Percentiles rank a stretch among this genome's conserved stretches.
These are phyloP conservation scores for Oryza coarctata DNA, from an alignment of 176 grass and related monocot genomes.

Conservation along the genomic window DNA sequence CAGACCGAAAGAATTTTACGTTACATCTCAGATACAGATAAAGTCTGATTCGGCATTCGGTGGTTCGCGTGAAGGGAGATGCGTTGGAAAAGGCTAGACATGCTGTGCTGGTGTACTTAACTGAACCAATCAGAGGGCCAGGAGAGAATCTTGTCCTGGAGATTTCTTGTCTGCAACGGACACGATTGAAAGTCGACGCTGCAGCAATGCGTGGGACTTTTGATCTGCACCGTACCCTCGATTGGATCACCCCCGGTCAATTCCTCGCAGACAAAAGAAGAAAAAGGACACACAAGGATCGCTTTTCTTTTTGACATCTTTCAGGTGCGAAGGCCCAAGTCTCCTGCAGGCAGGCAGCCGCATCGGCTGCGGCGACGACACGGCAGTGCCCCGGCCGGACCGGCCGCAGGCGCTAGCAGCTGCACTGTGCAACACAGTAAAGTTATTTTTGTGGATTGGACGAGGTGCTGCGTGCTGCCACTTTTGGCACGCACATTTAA, in stretches of 20 bases:
- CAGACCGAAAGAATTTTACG: too few species aligned
- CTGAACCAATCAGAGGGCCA: neutral
- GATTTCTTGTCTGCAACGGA: slow-evolving; percentile 18
- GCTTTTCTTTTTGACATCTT: slow-evolving; percentile 37
- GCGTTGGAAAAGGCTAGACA: neutral
- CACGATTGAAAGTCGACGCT: slow-evolving; percentile 9
- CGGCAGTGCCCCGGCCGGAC: neutral
- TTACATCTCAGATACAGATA: too few species aligned
- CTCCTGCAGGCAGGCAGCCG: neutral
- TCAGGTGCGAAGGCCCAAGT: slow-evolving; percentile 10
- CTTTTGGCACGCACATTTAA: slow-evolving; percentile 42
- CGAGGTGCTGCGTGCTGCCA: slow-evolving; percentile 42
- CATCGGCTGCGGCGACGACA: slow-evolving; percentile 21
- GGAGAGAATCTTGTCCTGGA: slow-evolving; percentile 32
- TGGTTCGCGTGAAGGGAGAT: neutral
- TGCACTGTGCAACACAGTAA: neutral
- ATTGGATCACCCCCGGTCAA: neutral
- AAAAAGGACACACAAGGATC: neutral
- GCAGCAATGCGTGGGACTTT: slow-evolving; percentile 1
- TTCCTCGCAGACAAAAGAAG: neutral
- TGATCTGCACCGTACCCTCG: neutral
- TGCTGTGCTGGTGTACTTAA: neutral
- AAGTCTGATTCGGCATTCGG: neutral
- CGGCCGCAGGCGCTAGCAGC: neutral
- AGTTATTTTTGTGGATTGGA: slow-evolving; percentile 24